Conservation (phyloP, 139 green algal genomes). For the Nannochloris sp. region DNA sequence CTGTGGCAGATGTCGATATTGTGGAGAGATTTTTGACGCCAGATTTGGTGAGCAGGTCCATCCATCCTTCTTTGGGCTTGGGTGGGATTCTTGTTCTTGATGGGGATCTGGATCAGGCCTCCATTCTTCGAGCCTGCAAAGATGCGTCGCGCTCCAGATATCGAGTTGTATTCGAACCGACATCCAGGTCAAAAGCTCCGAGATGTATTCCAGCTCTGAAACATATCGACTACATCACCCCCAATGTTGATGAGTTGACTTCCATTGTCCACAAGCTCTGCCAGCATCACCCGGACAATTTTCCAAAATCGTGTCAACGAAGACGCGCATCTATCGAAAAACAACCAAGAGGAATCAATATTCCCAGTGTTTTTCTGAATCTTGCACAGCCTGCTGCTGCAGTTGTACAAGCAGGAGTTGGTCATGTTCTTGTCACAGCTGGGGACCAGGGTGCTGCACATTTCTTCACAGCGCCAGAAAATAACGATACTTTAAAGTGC, state of each 20-base stretch:
- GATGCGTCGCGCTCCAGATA: background rate
- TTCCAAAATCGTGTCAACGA: no score
- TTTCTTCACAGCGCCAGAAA: slow-evolving; percentile 8
- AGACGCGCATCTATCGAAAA: slow-evolving; percentile 21
- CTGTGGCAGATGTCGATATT: slow-evolving; percentile 45
- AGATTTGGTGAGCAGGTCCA: background rate
- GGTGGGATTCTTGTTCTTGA: slow-evolving; percentile 5
- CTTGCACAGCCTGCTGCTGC: slow-evolving; percentile 3
- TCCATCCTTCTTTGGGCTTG: background rate
- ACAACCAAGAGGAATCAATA: background rate
- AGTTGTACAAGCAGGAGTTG: slow-evolving; percentile 26
- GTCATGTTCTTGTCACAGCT: slow-evolving; percentile 45
- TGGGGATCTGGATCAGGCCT: slow-evolving; percentile 4
- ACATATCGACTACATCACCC: no score
- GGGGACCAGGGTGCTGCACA: slow-evolving; percentile 39
- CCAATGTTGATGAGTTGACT: slow-evolving; percentile 24
- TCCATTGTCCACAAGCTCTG: no score
- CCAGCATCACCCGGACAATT: no score
- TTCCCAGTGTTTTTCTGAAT: background rate
- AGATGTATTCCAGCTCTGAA: no score
- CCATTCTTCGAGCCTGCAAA: background rate
- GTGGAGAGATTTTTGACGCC: slow-evolving; percentile 2
- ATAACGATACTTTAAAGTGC: background rate
- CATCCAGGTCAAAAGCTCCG: no score
- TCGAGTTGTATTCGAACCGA: background rate